Base-by-base conservation (phyloP, 345 rosid genomes). In the Eucalyptus sp. region DNA sequence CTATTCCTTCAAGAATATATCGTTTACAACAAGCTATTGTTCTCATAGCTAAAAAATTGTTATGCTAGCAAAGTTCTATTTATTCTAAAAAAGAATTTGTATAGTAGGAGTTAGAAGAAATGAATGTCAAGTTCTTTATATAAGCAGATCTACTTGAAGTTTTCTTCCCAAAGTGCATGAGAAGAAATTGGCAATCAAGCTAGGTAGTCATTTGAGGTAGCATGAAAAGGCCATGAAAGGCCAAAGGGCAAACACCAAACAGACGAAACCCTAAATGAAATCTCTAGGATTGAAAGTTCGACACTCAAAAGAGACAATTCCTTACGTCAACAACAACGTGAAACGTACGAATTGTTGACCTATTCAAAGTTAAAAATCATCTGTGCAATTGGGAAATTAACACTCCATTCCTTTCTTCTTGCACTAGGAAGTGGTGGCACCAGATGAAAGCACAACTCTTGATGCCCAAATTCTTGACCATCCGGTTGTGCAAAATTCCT, bases 11-110 rank as follows among this genome's bases (percentile, higher is more conserved):
- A 52, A 20, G 5, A 52, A 52, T 3, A 20, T 52, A 20, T 0
- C 0, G 0, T 52, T 52, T 52, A 52, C 25, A 52, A 52, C 0
- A 52, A 52, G 5, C 0, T 20, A 0, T 7, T 18, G 4, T 7
- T 52, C 4, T 52, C 0, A 52, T 18, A 1, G 0, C 2, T 52
- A 0, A 52, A 52, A 52, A 52, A 52, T 52, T 8, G 0, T 52
- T 52, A 52, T 52, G 5, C 2, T 52, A 3, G 5, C 25, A 52
- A 52, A 52, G 2, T 52, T 5, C 2, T 20, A 1, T 8, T 52
- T 52, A 52, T 52, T 56, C 0, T 56, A 4, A 25, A 56, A 56
- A 56, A 10, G 29, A 56, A 22, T 56, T 56, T 56, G 62, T 52
- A 18, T 52, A 52, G 9, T 17, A 7, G 24, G 56, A 52, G 22